These are phyloP conservation scores for Xylariaceae sp. DNA, from an alignment of 2,329 filamentous ascomycete species.

Conservation along the genomic window DNA sequence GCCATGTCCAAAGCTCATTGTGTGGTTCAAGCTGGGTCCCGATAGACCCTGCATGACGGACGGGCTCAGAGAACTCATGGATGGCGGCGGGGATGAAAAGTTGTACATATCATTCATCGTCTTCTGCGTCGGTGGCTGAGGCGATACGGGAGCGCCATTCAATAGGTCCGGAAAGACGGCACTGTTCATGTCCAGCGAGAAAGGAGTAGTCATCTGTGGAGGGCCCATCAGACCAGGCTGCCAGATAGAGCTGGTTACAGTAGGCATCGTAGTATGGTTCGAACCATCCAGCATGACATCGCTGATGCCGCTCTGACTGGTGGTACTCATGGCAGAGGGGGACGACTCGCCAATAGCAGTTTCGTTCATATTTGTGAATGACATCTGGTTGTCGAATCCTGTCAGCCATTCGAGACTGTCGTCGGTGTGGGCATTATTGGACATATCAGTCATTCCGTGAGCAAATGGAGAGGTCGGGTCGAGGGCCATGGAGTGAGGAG, in stretches of 20 bases:
- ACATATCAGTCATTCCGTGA: slow-evolving; percentile 54
- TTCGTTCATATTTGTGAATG: slow-evolving; percentile 63
- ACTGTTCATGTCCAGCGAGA: slow-evolving; percentile 70
- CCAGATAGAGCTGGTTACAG: slow-evolving; percentile 61
- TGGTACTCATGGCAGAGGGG: slow-evolving; percentile 91
- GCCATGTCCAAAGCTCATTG: slow-evolving; percentile 59
- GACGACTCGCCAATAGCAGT: slow-evolving; percentile 88
- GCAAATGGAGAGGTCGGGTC: slow-evolving; percentile 60
- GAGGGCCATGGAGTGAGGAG: slow-evolving; percentile 62
- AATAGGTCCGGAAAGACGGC: slow-evolving; percentile 75
- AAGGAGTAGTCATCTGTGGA: slow-evolving; percentile 64
- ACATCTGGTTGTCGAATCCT: slow-evolving; percentile 74
- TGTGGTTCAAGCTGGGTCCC: slow-evolving; percentile 58
- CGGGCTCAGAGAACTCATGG: slow-evolving; percentile 69
- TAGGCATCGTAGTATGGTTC: slow-evolving; percentile 55
- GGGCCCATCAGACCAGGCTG: slow-evolving; percentile 66
- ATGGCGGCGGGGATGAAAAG: slow-evolving; percentile 74
- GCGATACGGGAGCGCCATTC: slow-evolving; percentile 68
- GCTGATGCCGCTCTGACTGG: slow-evolving; percentile 85
- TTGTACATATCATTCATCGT: slow-evolving; percentile 65
- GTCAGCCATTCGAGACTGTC: slow-evolving; percentile 79
- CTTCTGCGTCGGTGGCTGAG: slow-evolving; percentile 69
- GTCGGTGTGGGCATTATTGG: slow-evolving; percentile 59
- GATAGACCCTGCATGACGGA: slow-evolving; percentile 64
- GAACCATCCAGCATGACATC: slow-evolving; percentile 87